phyloP scores from a whole-genome alignment of 805 yeast species.

The Diddensiella transvaalensis region DNA sequence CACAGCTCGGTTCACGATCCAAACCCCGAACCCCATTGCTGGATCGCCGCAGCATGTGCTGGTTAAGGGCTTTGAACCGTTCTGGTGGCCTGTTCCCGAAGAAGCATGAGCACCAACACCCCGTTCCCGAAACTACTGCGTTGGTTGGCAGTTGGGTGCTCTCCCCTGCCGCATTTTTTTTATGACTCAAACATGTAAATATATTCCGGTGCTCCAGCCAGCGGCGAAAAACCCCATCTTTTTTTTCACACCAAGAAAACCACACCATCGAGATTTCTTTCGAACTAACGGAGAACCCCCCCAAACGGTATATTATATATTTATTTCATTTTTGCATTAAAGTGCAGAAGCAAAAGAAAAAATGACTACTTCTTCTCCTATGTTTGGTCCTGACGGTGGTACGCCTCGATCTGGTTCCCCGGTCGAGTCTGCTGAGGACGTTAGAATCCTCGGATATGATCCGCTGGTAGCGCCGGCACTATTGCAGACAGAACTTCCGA shows the following conservation, averaged over 20 bases:
- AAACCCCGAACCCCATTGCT: slow-evolving; percentile 12
- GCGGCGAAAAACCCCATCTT: too few species aligned
- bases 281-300: too few species aligned
- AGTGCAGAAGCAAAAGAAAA: too few species aligned
- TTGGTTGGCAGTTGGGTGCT: too few species aligned
- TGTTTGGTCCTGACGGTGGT: slow-evolving; percentile 38
- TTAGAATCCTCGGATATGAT: slow-evolving; percentile 73
- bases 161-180: too few species aligned
- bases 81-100: slow-evolving; percentile 76
- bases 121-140: slow-evolving; percentile 2
- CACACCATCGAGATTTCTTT: too few species aligned
- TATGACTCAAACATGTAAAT: too few species aligned
- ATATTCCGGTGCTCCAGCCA: too few species aligned
- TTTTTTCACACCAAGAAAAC: too few species aligned
- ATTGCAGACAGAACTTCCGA: slow-evolving; percentile 79
- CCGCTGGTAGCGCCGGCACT: slow-evolving; percentile 93
- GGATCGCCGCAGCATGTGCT: slow-evolving; percentile 31
- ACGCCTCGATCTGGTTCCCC: slow-evolving; percentile 39
- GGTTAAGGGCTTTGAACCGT: slow-evolving; percentile 56
- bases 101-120: too few species aligned
- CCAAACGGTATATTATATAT: too few species aligned
- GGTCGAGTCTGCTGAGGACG: slow-evolving; percentile 60
- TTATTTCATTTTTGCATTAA: too few species aligned
- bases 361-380: slow-evolving; percentile 12
- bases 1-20: slow-evolving; percentile 34